These are phyloP conservation scores for Suillus alpinus DNA, from an alignment of 768 basidiomycete species.

Conservation along the genomic window DNA sequence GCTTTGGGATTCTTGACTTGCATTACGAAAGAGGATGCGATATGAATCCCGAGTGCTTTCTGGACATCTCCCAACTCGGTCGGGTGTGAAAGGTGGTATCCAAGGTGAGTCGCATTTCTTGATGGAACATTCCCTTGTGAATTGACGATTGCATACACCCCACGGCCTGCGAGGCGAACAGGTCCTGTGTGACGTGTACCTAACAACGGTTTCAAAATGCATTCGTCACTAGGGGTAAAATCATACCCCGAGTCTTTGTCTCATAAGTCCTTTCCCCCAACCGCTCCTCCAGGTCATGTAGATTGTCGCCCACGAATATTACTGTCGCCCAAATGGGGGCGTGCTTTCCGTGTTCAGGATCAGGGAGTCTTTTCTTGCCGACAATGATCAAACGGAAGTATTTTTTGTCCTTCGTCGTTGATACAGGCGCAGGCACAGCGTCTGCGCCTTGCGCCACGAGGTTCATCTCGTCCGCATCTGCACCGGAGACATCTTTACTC, in stretches of 20 bases:
- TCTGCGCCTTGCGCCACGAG: constrained; percentile 45
- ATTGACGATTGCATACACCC: constrained; percentile 60
- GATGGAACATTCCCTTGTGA: constrained; percentile 43
- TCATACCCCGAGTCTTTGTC: constrained; percentile 56
- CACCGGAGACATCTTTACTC: constrained; percentile 3
- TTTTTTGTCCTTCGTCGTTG: constrained; percentile 35
- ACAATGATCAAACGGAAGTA: constrained; percentile 49
- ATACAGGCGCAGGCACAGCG: constrained; percentile 42
- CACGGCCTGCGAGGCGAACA: constrained; percentile 52
- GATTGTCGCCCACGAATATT: constrained; percentile 48
- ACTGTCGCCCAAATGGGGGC: constrained; percentile 54
- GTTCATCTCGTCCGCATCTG: constrained; percentile 36
- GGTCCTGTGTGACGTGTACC: constrained; percentile 52
- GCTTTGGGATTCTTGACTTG: constrained; percentile 63
- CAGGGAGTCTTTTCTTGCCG: constrained; percentile 59
- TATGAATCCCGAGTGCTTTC: constrained; percentile 48
- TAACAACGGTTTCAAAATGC: constrained; percentile 13
- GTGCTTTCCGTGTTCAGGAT: constrained; percentile 44
- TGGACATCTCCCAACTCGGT: constrained; percentile 52
- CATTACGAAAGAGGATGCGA: constrained; percentile 51
- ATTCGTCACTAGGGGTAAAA: background rate
- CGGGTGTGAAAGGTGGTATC: constrained; percentile 57
- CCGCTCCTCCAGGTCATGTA: constrained; percentile 44
- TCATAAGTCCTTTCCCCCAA: constrained; percentile 53
- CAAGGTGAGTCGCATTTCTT: constrained; percentile 50